Percentiles rank a stretch among this genome's conserved stretches.
These are phyloP conservation scores for Reticulascus tulasneorum DNA, from an alignment of 2,329 filamentous ascomycete species.

Conservation along the genomic window DNA sequence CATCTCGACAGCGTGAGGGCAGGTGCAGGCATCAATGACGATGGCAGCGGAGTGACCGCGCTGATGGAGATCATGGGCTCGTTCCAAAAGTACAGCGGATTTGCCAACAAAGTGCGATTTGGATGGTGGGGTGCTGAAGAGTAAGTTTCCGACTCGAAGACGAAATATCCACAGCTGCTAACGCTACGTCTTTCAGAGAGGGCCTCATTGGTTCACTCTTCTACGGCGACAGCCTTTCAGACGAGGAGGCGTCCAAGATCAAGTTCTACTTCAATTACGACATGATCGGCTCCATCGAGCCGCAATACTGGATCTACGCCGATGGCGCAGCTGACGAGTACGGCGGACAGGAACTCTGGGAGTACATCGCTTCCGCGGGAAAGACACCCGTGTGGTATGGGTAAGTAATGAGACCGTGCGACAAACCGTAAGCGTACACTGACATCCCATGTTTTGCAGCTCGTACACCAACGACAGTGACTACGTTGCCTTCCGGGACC, in stretches of 20 bases:
- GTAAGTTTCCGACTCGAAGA: no score
- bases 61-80: constrained; percentile 34
- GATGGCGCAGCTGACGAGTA: constrained; percentile 30
- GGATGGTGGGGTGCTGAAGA: constrained; percentile 41
- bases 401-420: no score
- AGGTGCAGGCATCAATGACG: constrained; percentile 37
- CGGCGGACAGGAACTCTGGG: constrained; percentile 28
- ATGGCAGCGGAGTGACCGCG: constrained; percentile 35
- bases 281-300: constrained; percentile 57
- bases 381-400: constrained; percentile 25
- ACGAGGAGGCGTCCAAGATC: constrained; percentile 47
- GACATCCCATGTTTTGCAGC: constrained; percentile 23
- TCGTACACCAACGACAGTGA: constrained; percentile 34
- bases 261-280: constrained; percentile 68
- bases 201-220: constrained; percentile 41
- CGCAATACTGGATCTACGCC: constrained; percentile 35
- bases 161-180: no score
- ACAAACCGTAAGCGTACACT: no score
- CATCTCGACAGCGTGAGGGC: constrained; percentile 36
- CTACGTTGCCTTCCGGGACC: constrained; percentile 35
- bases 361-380: constrained; percentile 31
- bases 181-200: no score
- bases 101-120: constrained; percentile 39
- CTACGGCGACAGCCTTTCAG: constrained; percentile 31
- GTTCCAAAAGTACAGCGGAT: constrained; percentile 32